A percentile compares a stretch with the other conserved stretches of the same genome.
Evolutionary conservation across 208 protist species (phyloP).

Genomic region (Trichomonas tenax): DNA sequence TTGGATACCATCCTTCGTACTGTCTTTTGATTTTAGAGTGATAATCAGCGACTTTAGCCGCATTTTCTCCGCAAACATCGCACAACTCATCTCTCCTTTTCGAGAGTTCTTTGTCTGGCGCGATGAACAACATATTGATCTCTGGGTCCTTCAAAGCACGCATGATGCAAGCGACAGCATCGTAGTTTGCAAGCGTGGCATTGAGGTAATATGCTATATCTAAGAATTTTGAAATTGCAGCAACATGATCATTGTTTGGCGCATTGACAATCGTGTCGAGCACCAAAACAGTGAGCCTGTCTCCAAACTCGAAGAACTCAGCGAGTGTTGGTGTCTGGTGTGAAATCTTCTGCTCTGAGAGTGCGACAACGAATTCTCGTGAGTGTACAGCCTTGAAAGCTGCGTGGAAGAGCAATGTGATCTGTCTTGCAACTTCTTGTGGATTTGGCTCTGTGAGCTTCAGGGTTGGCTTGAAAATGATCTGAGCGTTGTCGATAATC

Average conservation of each 20-base stretch:
- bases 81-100: neutral
- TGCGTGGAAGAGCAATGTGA: neutral
- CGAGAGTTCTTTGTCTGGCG: neutral
- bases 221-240: neutral
- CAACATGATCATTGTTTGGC: neutral
- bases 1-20: neutral
- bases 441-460: neutral
- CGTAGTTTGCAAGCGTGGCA: neutral
- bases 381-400: slow-evolving; percentile 11
- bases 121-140: neutral
- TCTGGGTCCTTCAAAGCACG: neutral
- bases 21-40: neutral
- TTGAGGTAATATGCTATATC: neutral
- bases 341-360: neutral
- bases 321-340: neutral
- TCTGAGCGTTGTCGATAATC: neutral
- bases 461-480: neutral
- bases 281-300: neutral
- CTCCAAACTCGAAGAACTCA: neutral
- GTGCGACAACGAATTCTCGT: neutral
- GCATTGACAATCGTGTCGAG: neutral
- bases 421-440: neutral
- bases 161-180: neutral
- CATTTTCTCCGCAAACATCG: neutral
- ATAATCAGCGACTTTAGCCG: neutral